Evolutionary conservation across 1,284 basidiomycete species (phyloP).

Genomic region (Moesziomyces parantarcticus): DNA sequence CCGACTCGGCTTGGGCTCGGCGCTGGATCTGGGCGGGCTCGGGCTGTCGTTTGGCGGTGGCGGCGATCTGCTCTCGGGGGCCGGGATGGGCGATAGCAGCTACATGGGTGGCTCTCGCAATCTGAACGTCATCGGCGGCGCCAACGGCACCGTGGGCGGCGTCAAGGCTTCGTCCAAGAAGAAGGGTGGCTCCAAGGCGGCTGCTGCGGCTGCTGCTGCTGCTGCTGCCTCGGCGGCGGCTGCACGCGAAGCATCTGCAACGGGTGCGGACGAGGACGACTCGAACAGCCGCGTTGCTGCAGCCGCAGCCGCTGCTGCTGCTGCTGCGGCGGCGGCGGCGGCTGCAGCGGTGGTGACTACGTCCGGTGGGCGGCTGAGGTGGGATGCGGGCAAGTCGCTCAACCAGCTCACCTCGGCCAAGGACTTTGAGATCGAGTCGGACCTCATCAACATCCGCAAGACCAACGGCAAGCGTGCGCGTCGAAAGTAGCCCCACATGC

Average conservation of each 20-base stretch:
- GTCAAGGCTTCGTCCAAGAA: slow-evolving; percentile 48
- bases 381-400: slow-evolving; percentile 65
- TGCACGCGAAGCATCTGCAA: slow-evolving; percentile 43
- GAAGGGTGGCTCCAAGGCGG: slow-evolving; percentile 36
- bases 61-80: slow-evolving; percentile 44
- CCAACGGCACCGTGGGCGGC: slow-evolving; percentile 35
- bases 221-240: slow-evolving; percentile 42
- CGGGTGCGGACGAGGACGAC: slow-evolving; percentile 52
- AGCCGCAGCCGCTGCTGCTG: slow-evolving; percentile 36
- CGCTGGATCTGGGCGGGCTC: slow-evolving; percentile 37
- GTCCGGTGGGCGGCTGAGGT: slow-evolving; percentile 59
- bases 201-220: slow-evolving; percentile 39
- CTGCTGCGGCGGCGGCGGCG: slow-evolving; percentile 35
- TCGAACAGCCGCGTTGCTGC: slow-evolving; percentile 41
- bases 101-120: slow-evolving; percentile 52
- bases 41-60: slow-evolving; percentile 46
- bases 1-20: slow-evolving; percentile 31
- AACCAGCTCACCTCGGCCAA: slow-evolving; percentile 63
- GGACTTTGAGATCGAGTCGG: slow-evolving; percentile 66
- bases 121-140: slow-evolving; percentile 26
- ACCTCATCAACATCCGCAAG: slow-evolving; percentile 66
- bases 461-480: slow-evolving; percentile 63
- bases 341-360: slow-evolving; percentile 51
- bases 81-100: slow-evolving; percentile 55
- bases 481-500: slow-evolving; percentile 28